phyloP scores from a whole-genome alignment of 1,284 basidiomycete species.

The Ceratobasidium papillatum region DNA sequence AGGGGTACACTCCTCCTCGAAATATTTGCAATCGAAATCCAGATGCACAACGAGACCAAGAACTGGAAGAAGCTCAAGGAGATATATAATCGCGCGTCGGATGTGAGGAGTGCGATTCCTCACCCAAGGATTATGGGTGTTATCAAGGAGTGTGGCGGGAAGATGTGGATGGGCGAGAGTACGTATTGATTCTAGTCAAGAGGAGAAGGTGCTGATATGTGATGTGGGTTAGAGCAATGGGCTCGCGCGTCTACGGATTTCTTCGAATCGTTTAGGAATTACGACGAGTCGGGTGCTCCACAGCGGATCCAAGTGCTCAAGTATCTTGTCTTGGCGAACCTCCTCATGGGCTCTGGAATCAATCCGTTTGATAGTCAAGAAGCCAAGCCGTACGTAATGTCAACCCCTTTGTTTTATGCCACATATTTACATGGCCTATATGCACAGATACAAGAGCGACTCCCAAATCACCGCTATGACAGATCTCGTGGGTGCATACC shows the following conservation, averaged over 20 bases:
- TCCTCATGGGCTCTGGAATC: conserved; percentile 98
- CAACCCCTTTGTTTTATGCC: background rate
- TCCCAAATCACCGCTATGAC: conserved; percentile 99
- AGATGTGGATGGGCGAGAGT: conserved; percentile 99
- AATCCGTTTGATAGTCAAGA: conserved; percentile 99
- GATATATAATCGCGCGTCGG: conserved; percentile 94
- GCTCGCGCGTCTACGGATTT: conserved; percentile 96
- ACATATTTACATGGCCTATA: conserved; percentile 9
- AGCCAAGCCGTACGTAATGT: conserved; percentile 81
- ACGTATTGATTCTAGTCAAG: conserved; percentile 50
- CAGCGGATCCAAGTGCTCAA: conserved; percentile 98
- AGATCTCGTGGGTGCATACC: conserved; percentile 94
- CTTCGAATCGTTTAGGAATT: conserved; percentile 98
- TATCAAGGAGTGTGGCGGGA: conserved; percentile 98
- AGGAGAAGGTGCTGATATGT: background rate
- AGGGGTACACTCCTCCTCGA: conserved; percentile 95
- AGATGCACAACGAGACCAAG: conserved; percentile 97
- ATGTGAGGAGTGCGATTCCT: conserved; percentile 95
- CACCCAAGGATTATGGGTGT: conserved; percentile 99
- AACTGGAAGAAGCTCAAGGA: conserved; percentile 98
- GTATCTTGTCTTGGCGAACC: conserved; percentile 97
- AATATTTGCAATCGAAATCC: conserved; percentile 97
- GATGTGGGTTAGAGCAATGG: conserved; percentile 78
- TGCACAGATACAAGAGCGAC: conserved; percentile 88
- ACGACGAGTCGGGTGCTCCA: conserved; percentile 96